Conservation (phyloP, 2,329 filamentous ascomycete genomes). For the Aureobasidium sp. region DNA sequence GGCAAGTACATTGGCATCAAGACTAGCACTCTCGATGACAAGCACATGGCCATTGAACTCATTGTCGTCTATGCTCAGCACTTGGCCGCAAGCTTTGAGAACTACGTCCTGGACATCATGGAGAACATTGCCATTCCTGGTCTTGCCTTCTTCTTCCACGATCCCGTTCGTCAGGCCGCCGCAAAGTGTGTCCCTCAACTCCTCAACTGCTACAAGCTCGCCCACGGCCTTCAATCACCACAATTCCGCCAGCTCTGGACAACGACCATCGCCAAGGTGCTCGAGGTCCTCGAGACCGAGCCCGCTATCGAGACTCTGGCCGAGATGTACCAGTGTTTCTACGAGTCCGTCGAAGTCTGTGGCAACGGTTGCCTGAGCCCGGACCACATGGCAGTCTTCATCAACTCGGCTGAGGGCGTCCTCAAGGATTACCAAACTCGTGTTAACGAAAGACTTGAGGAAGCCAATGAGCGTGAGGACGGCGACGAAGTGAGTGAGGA, state of each 20-base stretch:
- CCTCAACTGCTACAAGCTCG: conserved; percentile 88
- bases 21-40: conserved; percentile 94
- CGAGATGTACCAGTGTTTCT: conserved; percentile 99
- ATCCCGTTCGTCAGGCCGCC: conserved; percentile 89
- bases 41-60: conserved; percentile 98
- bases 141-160: conserved; percentile 97
- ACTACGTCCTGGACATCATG: conserved; percentile 88
- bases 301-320: conserved; percentile 93
- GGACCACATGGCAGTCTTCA: conserved; percentile 78
- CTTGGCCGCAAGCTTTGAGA: conserved; percentile 84
- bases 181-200: conserved; percentile 92
- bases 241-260: conserved; percentile 79
- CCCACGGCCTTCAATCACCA: conserved; percentile 71
- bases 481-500: conserved; percentile 72
- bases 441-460: conserved; percentile 75
- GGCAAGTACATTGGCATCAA: conserved; percentile 98
- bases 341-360: conserved; percentile 92
- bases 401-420: conserved; percentile 75
- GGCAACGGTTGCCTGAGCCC: conserved; percentile 74
- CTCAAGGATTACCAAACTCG: conserved; percentile 90
- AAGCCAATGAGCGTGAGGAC: conserved; percentile 74
- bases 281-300: conserved; percentile 89
- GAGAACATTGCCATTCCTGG: conserved; percentile 92
- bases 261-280: conserved; percentile 77
- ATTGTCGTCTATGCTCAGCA: conserved; percentile 96